Evolutionary conservation across 495 filamentous ascomycete genomes (phyloP), one percentile per base, ranked within the genome.

Genomic region (Penicillium longicatenatum): DNA sequence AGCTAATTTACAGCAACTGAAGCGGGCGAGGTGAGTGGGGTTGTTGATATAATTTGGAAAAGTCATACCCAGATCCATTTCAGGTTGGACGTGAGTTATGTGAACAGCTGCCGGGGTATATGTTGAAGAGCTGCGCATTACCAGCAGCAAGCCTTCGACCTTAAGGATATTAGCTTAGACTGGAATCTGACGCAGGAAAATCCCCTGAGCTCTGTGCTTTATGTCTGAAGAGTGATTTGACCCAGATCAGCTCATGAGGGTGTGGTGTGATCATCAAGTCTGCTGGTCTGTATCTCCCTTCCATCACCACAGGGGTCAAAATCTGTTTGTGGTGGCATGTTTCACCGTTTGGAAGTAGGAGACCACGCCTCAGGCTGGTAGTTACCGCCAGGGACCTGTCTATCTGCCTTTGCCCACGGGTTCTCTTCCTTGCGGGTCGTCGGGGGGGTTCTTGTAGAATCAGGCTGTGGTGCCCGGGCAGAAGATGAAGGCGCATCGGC

Each of bases 321-420:
- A 42, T 53, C 19, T n/a, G n/a, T 17, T 39, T n/a, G 4, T 39
- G 14, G 14, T n/a, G 37, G 14, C 37, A 16, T 19, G n/a, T 24
- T 55, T 77, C 71, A 77, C 55, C 68, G 61, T 46, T 71, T 60
- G 0, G 72, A 64, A 8, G 56, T 41, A 20, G 66, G 89, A 3
- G 71, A 75, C 92, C 92, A 96, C 6, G 80, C 73, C 51, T 87
- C 71, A 0, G 92, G 92, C 72, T 93, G 88, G 89, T 88, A 96
- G 4, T 79, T 78, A 63, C 91, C 87, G 24, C 90, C 79, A 14
- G 89, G 85, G 61, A 73, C 67, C 3, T 72, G 70, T 41, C 70
- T 72, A 35, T 58, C 60, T 1, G 66, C 63, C 30, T 69, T 70
- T 42, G 84, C 83, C 86, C 89, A 91, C 9, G 89, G 88, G 61